Evolutionary conservation across 805 yeast genomes (phyloP), one percentile per base, ranked within the genome.

Genomic region (Vanderwaltozyma verrucispora): DNA sequence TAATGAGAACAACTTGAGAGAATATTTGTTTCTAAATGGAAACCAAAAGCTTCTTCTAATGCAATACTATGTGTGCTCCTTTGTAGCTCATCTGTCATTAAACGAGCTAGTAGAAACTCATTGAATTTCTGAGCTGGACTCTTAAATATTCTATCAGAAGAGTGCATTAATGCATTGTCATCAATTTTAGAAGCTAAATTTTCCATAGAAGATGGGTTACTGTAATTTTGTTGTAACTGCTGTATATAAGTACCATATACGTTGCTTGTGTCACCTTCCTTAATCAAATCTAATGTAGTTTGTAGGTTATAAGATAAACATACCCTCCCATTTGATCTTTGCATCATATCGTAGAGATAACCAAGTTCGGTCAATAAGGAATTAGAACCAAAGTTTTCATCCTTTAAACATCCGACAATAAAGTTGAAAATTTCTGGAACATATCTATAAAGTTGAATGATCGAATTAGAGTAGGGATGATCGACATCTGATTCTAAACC

Each of bases 401-500:
- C 62, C 3, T 79, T 70, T 21, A 86, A 60, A 17, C 74, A 70
- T 4, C 68, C 63, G 4, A 79, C 66, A 2, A 80, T 69, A 44
- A 73, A 66, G 48, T 84, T 82, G 62, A 75, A 84, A 19, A 92
- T 52, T 8, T 76, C 73, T 1, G 95, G 83, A 17, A 75, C 74
- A 63, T 79, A 84, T 32, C 95, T 66, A 59, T 80, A 84, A 9
- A 89, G 54, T 55, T 92, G 96, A 6, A 92, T 47, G 20, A 87
- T 59, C 0, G 95, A 68, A 56, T 92, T 92, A 41, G 81, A 74
- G 50, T 77, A 78, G 0, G 92, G 72, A 48, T 83, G 84, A 36
- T 80, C 84, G 10, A 81, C 70, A 51, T 87, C 92, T 9, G 87
- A 80, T 56, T 92, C 97, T n/a, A 89, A 65, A 0, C 97, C 96